These are phyloP conservation scores for Musa troglodytarum DNA, from an alignment of 176 grass and related monocot species.

Conservation along the genomic window DNA sequence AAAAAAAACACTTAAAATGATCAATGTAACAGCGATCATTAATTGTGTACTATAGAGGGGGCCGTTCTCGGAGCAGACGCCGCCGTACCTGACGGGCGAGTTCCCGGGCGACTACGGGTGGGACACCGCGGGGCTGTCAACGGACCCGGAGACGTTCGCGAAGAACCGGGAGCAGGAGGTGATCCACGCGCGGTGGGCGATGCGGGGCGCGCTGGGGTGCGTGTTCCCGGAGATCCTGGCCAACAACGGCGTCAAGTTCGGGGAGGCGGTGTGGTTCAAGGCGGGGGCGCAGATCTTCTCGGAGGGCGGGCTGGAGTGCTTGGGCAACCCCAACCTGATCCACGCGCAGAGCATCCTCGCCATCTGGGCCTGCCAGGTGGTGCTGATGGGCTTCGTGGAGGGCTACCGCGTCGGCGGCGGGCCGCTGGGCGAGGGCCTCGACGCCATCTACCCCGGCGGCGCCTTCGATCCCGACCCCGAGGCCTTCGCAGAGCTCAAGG, in stretches of 20 bases:
- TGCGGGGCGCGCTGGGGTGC: constrained; percentile 53
- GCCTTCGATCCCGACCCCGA: constrained; percentile 61
- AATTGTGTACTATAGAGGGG: not conserved
- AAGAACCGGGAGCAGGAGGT: constrained; percentile 22
- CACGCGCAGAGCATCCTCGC: constrained; percentile 73
- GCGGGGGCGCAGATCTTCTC: constrained; percentile 65
- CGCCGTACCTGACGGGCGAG: constrained; percentile 10
- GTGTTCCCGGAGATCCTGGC: constrained; percentile 60
- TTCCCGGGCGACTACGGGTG: constrained; percentile 18
- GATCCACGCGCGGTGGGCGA: constrained; percentile 66
- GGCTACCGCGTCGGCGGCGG: constrained; percentile 63
- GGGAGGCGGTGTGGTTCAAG: constrained; percentile 75
- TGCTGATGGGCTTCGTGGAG: constrained; percentile 74
- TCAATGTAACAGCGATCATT: no score
- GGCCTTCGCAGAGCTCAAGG: constrained; percentile 22
- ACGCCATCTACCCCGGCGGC: constrained; percentile 55
- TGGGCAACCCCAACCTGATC: constrained; percentile 62
- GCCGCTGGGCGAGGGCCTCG: constrained; percentile 51
- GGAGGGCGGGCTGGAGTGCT: constrained; percentile 57
- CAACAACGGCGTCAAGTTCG: constrained; percentile 63
- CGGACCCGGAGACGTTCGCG: constrained; percentile 16
- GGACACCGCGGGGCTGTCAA: constrained; percentile 13
- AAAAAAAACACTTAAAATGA: no score
- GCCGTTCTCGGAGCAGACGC: constrained; percentile 7
- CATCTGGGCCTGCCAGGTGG: constrained; percentile 53